A percentile compares a stretch with the other conserved stretches of the same genome.
Evolutionary conservation across 129 eudicot genomes (phyloP).

Genomic region (Deinandra increscens): DNA sequence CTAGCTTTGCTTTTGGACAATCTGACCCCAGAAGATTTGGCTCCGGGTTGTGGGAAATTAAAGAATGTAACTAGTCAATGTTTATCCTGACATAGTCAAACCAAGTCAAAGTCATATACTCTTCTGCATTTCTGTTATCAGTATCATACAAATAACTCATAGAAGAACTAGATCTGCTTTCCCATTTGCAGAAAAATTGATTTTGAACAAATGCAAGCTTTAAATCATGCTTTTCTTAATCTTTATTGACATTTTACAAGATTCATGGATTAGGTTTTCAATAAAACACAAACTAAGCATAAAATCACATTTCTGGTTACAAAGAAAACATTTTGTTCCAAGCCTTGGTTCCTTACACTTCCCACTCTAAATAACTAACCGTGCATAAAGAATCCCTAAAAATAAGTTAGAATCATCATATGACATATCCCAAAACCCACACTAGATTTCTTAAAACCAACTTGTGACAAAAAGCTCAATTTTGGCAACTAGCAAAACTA

Average conservation of each 20-base stretch:
- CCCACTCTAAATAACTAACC: not conserved
- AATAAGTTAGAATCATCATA: not conserved
- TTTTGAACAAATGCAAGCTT: not conserved
- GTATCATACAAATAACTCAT: not conserved
- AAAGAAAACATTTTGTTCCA: not conserved
- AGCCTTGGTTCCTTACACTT: not conserved
- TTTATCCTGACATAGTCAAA: conserved; percentile 6
- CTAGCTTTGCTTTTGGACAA: not conserved
- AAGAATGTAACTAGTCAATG: not conserved
- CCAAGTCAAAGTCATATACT: not conserved
- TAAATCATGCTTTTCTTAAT: not conserved
- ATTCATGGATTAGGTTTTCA: not conserved
- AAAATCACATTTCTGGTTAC: not conserved
- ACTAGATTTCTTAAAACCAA: not conserved
- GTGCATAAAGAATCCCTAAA: not conserved
- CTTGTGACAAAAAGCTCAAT: not conserved
- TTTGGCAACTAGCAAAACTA: not conserved
- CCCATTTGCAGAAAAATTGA: not conserved
- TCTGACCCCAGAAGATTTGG: not conserved
- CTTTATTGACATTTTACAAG: not conserved
- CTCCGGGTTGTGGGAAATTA: not conserved
- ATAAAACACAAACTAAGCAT: not conserved
- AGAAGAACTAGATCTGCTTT: not conserved
- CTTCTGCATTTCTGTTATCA: not conserved
- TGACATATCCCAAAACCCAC: not conserved